Conservation (phyloP, 2,329 filamentous ascomycete species). For the Trichothecium sympodiale region DNA sequence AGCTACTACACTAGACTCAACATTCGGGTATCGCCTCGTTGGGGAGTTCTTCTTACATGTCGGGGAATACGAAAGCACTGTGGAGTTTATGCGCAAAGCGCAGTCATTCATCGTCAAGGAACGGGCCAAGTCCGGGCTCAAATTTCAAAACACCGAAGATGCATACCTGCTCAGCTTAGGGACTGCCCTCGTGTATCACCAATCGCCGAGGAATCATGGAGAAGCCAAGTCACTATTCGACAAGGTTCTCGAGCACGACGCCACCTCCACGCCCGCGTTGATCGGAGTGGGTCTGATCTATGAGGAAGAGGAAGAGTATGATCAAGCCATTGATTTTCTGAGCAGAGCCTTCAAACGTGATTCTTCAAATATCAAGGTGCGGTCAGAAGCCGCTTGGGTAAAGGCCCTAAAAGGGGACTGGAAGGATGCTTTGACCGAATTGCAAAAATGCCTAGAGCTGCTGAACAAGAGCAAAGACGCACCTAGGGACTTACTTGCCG, state of each 20-base stretch:
- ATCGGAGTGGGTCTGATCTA: slow-evolving; percentile 86
- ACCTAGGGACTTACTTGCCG: slow-evolving; percentile 62
- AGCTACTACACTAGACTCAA: slow-evolving; percentile 54
- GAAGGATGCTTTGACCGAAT: slow-evolving; percentile 51
- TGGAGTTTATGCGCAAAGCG: slow-evolving; percentile 69
- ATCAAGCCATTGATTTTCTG: slow-evolving; percentile 71
- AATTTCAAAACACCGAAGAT: slow-evolving; percentile 59
- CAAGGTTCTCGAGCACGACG: slow-evolving; percentile 63
- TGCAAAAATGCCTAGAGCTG: slow-evolving; percentile 57
- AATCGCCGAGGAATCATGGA: slow-evolving; percentile 78
- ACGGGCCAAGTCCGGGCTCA: slow-evolving; percentile 54
- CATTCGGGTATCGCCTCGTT: slow-evolving; percentile 74
- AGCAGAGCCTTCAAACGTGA: slow-evolving; percentile 65
- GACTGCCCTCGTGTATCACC: slow-evolving; percentile 82
- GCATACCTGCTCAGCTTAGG: slow-evolving; percentile 67
- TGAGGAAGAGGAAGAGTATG: slow-evolving; percentile 85
- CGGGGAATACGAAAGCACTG: slow-evolving; percentile 75
- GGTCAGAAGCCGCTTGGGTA: slow-evolving; percentile 85
- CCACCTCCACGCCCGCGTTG: slow-evolving; percentile 66
- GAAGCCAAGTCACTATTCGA: slow-evolving; percentile 86
- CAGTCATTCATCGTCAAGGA: slow-evolving; percentile 49
- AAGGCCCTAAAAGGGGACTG: slow-evolving; percentile 74
- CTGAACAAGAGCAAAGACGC: slow-evolving; percentile 34
- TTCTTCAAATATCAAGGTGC: slow-evolving; percentile 62
- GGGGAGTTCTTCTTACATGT: slow-evolving; percentile 73